Percentiles rank a stretch among this genome's conserved stretches.
Evolutionary conservation across 2,329 filamentous ascomycete species (phyloP).

Genomic region (Fusarium pseudonygamai): DNA sequence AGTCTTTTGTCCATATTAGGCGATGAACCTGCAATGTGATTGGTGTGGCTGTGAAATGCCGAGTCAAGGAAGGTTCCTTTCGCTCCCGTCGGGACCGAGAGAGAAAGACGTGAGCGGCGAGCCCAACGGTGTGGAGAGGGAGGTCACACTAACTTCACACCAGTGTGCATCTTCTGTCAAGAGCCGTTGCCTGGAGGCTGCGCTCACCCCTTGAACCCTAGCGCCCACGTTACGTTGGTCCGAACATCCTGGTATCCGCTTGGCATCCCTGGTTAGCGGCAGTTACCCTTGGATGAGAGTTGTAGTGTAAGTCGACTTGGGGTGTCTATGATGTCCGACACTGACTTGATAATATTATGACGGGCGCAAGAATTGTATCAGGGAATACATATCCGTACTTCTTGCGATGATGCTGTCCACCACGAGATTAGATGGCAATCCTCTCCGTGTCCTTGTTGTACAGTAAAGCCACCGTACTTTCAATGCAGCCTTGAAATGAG

Average conservation of each 20-base stretch:
- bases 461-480: neutral
- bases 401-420: neutral
- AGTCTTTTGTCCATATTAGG: slow-evolving; percentile 13
- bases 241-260: slow-evolving; percentile 33
- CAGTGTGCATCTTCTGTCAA: neutral
- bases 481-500: slow-evolving; percentile 26
- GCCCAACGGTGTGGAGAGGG: slow-evolving; percentile 39
- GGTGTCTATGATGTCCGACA: slow-evolving; percentile 3
- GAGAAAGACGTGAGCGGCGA: slow-evolving; percentile 8
- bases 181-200: slow-evolving; percentile 12
- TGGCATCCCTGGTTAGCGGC: slow-evolving; percentile 28
- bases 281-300: slow-evolving; percentile 25
- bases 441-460: neutral
- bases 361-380: neutral
- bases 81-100: slow-evolving; percentile 44
- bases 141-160: slow-evolving; percentile 21
- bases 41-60: slow-evolving; percentile 28
- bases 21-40: slow-evolving; percentile 16
- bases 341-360: neutral
- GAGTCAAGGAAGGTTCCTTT: slow-evolving; percentile 36
- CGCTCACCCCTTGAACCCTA: slow-evolving; percentile 20
- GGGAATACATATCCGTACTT: neutral
- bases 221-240: slow-evolving; percentile 41
- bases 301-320: slow-evolving; percentile 26
- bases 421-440: neutral